phyloP scores from a whole-genome alignment of 2,329 filamentous ascomycete genomes.

The Cytospora chrysosperma region DNA sequence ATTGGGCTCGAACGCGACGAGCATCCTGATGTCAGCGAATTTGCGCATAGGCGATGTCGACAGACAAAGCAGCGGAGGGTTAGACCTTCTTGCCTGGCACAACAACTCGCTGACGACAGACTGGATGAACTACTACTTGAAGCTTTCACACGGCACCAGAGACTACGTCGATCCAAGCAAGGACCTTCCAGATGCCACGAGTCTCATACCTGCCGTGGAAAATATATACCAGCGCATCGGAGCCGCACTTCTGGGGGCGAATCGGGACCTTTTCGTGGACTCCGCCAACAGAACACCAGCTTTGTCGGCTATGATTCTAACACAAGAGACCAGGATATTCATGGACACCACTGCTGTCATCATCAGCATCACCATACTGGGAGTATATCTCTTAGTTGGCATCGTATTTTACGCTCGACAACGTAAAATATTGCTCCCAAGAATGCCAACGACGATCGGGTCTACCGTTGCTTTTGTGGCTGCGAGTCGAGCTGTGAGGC shows the following conservation, averaged over 20 bases:
- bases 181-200: constrained; percentile 26
- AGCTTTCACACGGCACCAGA: constrained; percentile 30
- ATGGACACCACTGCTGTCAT: constrained; percentile 46
- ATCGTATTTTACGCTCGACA: constrained; percentile 42
- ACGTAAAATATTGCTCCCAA: constrained; percentile 43
- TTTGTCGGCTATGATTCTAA: constrained; percentile 23
- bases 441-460: constrained; percentile 52
- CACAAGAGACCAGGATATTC: constrained; percentile 45
- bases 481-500: constrained; percentile 41
- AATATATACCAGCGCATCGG: constrained; percentile 31
- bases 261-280: constrained; percentile 39
- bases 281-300: constrained; percentile 6
- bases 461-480: constrained; percentile 48
- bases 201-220: constrained; percentile 25
- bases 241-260: constrained; percentile 39
- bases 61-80: not conserved
- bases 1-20: constrained; percentile 20
- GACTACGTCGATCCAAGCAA: constrained; percentile 34
- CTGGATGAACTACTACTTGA: constrained; percentile 49
- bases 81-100: constrained; percentile 39
- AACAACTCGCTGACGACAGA: constrained; percentile 45
- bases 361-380: constrained; percentile 44
- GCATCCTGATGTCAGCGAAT: constrained; percentile 24
- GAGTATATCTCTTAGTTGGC: constrained; percentile 43
- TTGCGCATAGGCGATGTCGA: not conserved